phyloP scores from a whole-genome alignment of 306 rosid genomes.

The Glycine tomentella region DNA sequence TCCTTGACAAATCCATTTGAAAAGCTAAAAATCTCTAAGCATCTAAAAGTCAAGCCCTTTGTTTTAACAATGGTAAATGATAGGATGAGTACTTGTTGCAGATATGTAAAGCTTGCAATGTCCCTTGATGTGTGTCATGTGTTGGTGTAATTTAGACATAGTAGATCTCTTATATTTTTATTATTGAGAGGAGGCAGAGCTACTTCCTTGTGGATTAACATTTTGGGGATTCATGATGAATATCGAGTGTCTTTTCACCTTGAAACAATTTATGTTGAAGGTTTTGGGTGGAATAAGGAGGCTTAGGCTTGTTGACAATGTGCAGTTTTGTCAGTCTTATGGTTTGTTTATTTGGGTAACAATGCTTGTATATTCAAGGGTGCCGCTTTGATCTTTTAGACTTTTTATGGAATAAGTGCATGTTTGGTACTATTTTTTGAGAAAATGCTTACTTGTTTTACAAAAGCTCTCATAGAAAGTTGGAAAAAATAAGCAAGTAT shows the following conservation, averaged over 20 bases:
- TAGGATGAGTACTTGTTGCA: not conserved
- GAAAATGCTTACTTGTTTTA: not conserved
- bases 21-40: not conserved
- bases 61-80: too few species aligned
- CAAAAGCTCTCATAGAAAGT: too few species aligned
- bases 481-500: too few species aligned
- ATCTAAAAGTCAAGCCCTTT: not conserved
- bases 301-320: not conserved
- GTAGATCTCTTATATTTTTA: not conserved
- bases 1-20: constrained; percentile 18
- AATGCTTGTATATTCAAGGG: constrained; percentile 17
- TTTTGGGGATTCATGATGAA: too few species aligned
- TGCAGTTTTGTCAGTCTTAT: not conserved
- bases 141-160: not conserved
- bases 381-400: constrained; percentile 17
- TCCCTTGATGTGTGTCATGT: not conserved
- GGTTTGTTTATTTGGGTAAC: constrained; percentile 7
- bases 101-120: not conserved
- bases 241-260: too few species aligned
- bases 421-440: too few species aligned
- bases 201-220: too few species aligned
- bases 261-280: too few species aligned
- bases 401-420: not conserved
- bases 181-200: too few species aligned
- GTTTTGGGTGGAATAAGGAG: not conserved